Percentiles rank a stretch among this genome's conserved stretches.
Evolutionary conservation across 352 stramenopile genomes (phyloP).

Genomic region (Globisporangium paroecandrum): DNA sequence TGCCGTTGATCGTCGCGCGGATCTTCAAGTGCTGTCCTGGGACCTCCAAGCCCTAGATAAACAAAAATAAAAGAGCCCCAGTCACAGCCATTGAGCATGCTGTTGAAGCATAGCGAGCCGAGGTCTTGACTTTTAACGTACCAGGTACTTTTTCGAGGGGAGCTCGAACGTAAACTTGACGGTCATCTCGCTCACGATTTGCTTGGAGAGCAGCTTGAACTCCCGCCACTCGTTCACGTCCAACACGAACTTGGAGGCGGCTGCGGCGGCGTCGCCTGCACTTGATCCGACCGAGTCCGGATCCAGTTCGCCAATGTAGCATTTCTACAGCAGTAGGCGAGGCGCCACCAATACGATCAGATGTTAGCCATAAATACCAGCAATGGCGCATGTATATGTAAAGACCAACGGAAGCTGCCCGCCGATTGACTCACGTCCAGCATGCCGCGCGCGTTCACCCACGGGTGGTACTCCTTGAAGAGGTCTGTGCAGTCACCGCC

Average conservation of each 20-base stretch:
- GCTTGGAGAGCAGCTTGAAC: conserved; percentile 60
- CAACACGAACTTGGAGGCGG: conserved; percentile 44
- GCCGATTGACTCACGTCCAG: conserved; percentile 46
- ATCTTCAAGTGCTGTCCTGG: conserved; percentile 81
- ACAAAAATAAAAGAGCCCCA: neutral
- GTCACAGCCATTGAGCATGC: neutral
- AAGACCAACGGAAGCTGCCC: neutral
- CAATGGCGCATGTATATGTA: neutral
- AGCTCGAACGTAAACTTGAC: conserved; percentile 81
- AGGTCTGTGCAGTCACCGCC: conserved; percentile 94
- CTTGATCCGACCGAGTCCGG: conserved; percentile 33
- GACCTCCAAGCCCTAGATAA: conserved; percentile 48
- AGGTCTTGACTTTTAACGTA: conserved; percentile 11
- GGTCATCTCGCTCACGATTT: conserved; percentile 49
- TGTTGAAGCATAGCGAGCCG: neutral
- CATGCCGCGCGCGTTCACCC: conserved; percentile 92
- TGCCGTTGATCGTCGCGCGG: conserved; percentile 67
- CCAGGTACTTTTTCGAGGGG: conserved; percentile 53
- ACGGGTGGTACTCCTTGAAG: conserved; percentile 97
- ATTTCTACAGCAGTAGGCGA: conserved; percentile 43
- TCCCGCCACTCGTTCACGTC: conserved; percentile 61
- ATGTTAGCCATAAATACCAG: neutral
- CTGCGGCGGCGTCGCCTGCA: neutral
- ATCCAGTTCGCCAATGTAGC: conserved; percentile 67
- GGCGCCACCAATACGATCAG: neutral